Conservation (phyloP, 768 basidiomycete species). For the Tylopilus subfusipes region DNA sequence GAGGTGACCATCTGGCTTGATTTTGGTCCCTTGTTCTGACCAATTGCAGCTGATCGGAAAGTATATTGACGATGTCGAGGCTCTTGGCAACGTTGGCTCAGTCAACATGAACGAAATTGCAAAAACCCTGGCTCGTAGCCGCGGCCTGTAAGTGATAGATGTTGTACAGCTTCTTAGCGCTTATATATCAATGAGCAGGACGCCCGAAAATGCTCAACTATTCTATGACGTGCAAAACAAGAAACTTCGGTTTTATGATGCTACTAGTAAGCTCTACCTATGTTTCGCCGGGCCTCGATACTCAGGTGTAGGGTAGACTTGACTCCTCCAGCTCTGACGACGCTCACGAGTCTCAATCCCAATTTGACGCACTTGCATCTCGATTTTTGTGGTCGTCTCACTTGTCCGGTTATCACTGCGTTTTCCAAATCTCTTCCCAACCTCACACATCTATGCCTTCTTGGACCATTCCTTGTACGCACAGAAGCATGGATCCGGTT, state of each 20-base stretch:
- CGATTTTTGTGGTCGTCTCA: constrained; percentile 82
- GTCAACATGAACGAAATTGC: constrained; percentile 83
- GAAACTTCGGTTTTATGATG: constrained; percentile 77
- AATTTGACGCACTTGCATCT: constrained; percentile 76
- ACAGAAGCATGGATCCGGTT: constrained; percentile 70
- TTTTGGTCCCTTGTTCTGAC: background rate
- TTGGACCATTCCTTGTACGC: constrained; percentile 85
- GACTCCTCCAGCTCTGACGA: constrained; percentile 57
- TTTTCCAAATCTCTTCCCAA: constrained; percentile 63
- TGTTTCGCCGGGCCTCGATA: background rate
- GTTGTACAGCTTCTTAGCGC: background rate
- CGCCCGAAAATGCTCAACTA: constrained; percentile 70
- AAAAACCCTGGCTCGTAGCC: constrained; percentile 75
- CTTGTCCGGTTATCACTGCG: constrained; percentile 52
- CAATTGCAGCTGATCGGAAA: constrained; percentile 66
- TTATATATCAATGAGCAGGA: constrained; percentile 41
- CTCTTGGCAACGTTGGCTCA: constrained; percentile 81
- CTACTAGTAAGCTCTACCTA: constrained; percentile 64
- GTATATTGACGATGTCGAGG: constrained; percentile 86
- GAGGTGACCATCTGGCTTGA: constrained; percentile 40
- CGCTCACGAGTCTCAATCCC: constrained; percentile 79
- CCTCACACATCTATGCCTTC: constrained; percentile 71
- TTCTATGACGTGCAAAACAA: constrained; percentile 78
- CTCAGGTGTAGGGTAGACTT: constrained; percentile 50
- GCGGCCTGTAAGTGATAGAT: constrained; percentile 62